Conservation (phyloP, 805 yeast species). For the Maudiozyma turicensis region DNA sequence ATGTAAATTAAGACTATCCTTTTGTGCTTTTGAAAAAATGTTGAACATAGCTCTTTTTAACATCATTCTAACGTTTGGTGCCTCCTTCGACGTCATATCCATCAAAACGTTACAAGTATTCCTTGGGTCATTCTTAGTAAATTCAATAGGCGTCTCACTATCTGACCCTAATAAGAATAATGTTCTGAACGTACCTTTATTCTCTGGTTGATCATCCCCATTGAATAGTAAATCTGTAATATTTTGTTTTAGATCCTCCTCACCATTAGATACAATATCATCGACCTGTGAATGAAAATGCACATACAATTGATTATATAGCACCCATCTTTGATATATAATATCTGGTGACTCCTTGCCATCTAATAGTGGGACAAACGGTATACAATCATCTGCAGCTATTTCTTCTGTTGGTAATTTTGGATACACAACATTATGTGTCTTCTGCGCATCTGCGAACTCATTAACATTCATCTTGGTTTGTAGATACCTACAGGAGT, state of each 20-base stretch:
- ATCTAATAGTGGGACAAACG: conserved; percentile 35
- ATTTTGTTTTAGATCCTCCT: conserved; percentile 29
- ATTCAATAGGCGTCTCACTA: conserved; percentile 32
- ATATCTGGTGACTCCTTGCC: conserved; percentile 36
- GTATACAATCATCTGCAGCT: conserved; percentile 17
- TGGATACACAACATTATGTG: conserved; percentile 19
- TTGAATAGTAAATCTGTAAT: conserved; percentile 18
- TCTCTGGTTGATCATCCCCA: conserved; percentile 1
- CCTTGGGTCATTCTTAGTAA: conserved; percentile 16
- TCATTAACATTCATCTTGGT: conserved; percentile 17
- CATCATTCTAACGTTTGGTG: conserved; percentile 31
- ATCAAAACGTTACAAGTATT: conserved; percentile 19
- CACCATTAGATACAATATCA: conserved; percentile 26
- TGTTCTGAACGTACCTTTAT: conserved; percentile 21
- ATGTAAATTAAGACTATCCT: not conserved
- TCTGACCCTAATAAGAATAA: conserved; percentile 37
- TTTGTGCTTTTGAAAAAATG: conserved; percentile 18
- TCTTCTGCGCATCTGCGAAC: conserved; percentile 28
- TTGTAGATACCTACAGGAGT: not conserved
- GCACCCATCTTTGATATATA: conserved; percentile 32
- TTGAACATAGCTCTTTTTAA: conserved; percentile 29
- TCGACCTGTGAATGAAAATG: conserved; percentile 26
- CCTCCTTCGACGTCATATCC: conserved; percentile 31
- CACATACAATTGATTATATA: conserved; percentile 30
- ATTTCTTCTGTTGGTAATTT: conserved; percentile 4